phyloP scores from a whole-genome alignment of 1,284 basidiomycete species.

The Marasmius sp. region DNA sequence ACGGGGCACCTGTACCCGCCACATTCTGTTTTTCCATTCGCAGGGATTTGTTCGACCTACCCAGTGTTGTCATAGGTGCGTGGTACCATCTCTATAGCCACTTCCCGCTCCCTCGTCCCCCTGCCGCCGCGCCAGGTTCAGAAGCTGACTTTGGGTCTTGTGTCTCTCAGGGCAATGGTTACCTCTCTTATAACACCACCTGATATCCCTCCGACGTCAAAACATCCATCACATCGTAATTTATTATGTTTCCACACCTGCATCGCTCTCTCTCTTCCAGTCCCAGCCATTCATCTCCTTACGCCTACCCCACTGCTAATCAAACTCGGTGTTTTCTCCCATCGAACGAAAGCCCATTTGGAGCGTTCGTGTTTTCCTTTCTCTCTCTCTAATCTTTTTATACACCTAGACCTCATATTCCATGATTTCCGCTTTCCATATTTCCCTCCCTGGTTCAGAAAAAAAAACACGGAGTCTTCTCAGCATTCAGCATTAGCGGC shows the following conservation, averaged over 20 bases:
- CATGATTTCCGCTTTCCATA: too few species aligned
- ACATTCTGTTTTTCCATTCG: slow-evolving; percentile 94
- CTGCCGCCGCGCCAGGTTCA: slow-evolving; percentile 8
- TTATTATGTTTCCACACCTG: background rate
- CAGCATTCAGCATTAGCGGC: too few species aligned
- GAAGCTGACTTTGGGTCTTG: slow-evolving; percentile 8
- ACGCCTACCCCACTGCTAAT: background rate
- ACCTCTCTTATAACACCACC: slow-evolving; percentile 55
- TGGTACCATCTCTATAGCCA: too few species aligned
- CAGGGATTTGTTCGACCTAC: slow-evolving; percentile 85
- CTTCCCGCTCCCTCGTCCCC: too few species aligned
- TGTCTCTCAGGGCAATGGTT: slow-evolving; percentile 70
- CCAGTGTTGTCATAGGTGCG: slow-evolving; percentile 82
- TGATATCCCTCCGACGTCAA: slow-evolving; percentile 11
- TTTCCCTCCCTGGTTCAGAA: too few species aligned
- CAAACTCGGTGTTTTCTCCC: slow-evolving; percentile 1
- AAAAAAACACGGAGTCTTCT: too few species aligned
- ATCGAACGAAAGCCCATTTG: background rate
- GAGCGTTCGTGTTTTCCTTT: too few species aligned
- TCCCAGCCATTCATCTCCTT: background rate
- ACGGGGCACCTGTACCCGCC: slow-evolving; percentile 80
- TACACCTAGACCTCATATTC: too few species aligned
- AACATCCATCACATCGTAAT: background rate
- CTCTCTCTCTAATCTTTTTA: too few species aligned
- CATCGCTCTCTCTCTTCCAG: background rate